A percentile compares a stretch with the other conserved stretches of the same genome.
phyloP scores from a whole-genome alignment of 768 basidiomycete species.

The Boletus patriciae region DNA sequence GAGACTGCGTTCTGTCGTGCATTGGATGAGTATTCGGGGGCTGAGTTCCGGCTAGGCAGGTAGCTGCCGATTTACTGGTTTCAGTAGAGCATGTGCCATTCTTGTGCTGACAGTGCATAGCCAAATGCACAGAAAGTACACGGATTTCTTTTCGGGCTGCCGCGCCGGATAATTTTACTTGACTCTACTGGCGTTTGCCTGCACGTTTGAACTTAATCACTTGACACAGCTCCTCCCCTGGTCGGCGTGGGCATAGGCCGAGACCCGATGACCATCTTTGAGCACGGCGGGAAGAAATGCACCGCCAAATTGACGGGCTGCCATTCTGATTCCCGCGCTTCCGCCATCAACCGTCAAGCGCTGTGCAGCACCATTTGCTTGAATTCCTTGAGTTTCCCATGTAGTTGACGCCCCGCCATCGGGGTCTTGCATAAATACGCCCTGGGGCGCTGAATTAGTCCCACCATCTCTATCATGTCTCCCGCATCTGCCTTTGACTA shows the following conservation, averaged over 20 bases:
- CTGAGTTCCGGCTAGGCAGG: slow-evolving; percentile 80
- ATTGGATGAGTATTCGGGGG: slow-evolving; percentile 67
- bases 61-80: slow-evolving; percentile 32
- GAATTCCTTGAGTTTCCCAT: neutral
- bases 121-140: slow-evolving; percentile 1
- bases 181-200: neutral
- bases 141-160: neutral
- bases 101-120: neutral
- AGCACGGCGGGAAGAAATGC: neutral
- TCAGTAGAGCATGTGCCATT: slow-evolving; percentile 5
- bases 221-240: neutral
- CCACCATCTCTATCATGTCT: slow-evolving; percentile 13
- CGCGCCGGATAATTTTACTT: neutral
- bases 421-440: slow-evolving; percentile 26
- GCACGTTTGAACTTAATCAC: neutral
- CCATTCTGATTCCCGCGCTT: neutral
- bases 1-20: slow-evolving; percentile 66
- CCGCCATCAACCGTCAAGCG: neutral
- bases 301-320: neutral
- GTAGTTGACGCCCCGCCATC: neutral
- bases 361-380: neutral
- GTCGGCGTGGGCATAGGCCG: neutral
- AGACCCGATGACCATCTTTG: neutral
- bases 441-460: neutral
- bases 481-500: neutral